A percentile compares a stretch with the other conserved stretches of the same genome.
Conservation (phyloP, 108 stramenopile genomes). For the Pseudonitzschia multiseries region DNA sequence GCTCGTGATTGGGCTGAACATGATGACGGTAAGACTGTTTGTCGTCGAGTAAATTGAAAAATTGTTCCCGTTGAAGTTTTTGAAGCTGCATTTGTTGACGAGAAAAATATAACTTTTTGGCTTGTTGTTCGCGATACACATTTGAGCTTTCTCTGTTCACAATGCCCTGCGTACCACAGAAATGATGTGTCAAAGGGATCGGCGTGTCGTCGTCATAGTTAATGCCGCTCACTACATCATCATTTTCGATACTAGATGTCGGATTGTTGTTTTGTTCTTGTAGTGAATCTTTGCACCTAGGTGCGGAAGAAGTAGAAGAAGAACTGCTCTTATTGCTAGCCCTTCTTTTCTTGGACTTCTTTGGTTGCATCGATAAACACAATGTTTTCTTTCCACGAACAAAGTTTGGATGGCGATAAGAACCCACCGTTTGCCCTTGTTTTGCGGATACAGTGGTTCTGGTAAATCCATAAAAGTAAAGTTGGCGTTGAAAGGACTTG, state of each 20-base stretch:
- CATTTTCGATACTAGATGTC: no score
- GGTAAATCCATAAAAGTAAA: conserved; percentile 81
- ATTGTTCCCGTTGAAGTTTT: conserved; percentile 4
- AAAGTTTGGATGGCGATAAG: conserved; percentile 65
- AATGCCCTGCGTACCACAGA: no score
- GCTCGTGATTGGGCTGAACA: background rate
- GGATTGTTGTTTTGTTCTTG: no score
- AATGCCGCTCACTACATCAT: no score
- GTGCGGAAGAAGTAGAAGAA: background rate
- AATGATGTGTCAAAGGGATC: no score
- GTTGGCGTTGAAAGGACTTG: conserved; percentile 86
- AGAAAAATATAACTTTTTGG: background rate
- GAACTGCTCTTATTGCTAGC: background rate
- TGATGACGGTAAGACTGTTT: background rate
- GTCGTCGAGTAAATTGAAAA: background rate
- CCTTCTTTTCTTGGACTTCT: conserved; percentile 18
- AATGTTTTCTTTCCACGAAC: conserved; percentile 39
- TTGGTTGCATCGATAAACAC: conserved; percentile 36
- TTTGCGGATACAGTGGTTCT: background rate
- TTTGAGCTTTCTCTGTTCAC: no score
- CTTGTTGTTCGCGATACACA: background rate
- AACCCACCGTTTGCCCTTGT: conserved; percentile 34
- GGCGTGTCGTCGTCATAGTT: no score
- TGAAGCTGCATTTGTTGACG: background rate
- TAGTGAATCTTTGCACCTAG: background rate